phyloP scores from a whole-genome alignment of 164 flowering plant species.

The Cinnamomum micranthum region DNA sequence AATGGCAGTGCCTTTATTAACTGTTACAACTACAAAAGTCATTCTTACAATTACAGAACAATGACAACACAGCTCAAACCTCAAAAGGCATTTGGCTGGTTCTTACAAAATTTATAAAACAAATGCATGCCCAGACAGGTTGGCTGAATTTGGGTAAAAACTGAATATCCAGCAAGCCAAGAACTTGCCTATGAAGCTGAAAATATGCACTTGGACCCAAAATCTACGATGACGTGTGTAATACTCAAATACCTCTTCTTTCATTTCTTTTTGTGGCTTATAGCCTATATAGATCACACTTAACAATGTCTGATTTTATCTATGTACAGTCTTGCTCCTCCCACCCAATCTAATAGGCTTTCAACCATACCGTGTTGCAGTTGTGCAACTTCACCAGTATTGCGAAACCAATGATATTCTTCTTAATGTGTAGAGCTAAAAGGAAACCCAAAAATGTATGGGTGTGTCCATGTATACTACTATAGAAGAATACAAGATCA shows the following conservation, averaged over 20 bases:
- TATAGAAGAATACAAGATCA: conserved; percentile 8
- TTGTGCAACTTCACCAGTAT: conserved; percentile 21
- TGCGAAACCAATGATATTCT: background rate
- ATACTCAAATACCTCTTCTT: background rate
- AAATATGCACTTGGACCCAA: background rate
- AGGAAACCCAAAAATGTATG: conserved; percentile 10
- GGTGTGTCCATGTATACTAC: conserved; percentile 4
- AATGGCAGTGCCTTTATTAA: background rate
- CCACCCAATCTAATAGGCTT: conserved; percentile 17
- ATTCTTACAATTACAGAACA: background rate
- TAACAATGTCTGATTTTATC: background rate
- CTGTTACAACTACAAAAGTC: background rate
- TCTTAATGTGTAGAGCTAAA: conserved; percentile 5
- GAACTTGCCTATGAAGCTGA: background rate
- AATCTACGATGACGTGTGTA: background rate
- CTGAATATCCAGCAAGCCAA: background rate
- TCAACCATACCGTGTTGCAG: conserved; percentile 19
- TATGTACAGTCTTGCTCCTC: background rate
- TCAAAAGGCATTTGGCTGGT: background rate
- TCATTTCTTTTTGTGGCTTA: background rate
- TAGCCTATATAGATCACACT: background rate
- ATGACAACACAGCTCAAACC: conserved; percentile 1
- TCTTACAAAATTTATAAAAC: background rate
- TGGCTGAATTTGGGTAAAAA: background rate
- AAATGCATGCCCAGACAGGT: background rate